These are phyloP conservation scores for Catharanthus roseus DNA, from an alignment of 257 asterid species.

Conservation along the genomic window DNA sequence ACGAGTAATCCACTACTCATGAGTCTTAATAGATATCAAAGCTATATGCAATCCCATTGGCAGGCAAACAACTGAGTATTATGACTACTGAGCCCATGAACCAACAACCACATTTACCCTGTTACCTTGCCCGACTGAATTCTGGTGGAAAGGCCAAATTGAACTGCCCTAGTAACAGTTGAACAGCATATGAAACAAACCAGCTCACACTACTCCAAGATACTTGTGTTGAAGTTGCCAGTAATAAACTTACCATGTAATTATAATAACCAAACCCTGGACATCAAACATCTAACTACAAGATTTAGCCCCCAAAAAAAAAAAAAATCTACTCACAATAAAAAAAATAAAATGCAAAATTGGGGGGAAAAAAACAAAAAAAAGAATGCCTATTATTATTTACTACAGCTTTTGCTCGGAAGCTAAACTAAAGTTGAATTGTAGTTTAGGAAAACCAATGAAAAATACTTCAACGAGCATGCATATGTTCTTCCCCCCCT, in stretches of 20 bases:
- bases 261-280: not conserved
- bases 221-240: not conserved
- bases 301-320: too few relatives aligned
- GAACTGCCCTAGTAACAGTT: not conserved
- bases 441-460: not conserved
- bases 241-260: not conserved
- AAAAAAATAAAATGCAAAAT: not conserved
- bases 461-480: not conserved
- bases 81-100: not conserved
- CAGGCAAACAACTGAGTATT: not conserved
- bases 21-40: not conserved
- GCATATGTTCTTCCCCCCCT: not conserved
- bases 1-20: not conserved
- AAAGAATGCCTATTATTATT: not conserved
- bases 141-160: not conserved
- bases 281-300: too few relatives aligned
- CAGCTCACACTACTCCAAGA: constrained; percentile 1
- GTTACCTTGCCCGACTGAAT: not conserved
- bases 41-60: not conserved
- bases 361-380: not conserved
- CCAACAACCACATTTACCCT: not conserved
- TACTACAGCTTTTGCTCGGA: not conserved
- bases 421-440: not conserved
- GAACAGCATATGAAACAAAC: not conserved
- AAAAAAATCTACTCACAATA: not conserved